These are phyloP conservation scores for California macrophylla DNA, from an alignment of 441 rosid genomes.

Conservation along the genomic window DNA sequence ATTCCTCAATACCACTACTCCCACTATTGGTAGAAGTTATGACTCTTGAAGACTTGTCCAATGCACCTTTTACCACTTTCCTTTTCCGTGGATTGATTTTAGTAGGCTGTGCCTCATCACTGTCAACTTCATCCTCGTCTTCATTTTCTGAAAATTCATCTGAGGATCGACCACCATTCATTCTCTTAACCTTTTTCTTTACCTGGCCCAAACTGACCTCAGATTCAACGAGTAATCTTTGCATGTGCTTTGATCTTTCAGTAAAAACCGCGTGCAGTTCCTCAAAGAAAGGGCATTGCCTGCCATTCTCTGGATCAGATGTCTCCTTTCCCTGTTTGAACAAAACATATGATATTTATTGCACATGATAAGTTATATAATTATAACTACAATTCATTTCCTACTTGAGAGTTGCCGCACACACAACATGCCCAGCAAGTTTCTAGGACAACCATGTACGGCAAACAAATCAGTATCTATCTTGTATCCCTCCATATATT, in stretches of 20 bases:
- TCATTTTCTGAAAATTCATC: conserved; percentile 37
- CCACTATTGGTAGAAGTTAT: conserved; percentile 1
- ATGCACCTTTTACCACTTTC: conserved; percentile 24
- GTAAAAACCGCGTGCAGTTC: conserved; percentile 40
- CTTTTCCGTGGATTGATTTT: conserved; percentile 31
- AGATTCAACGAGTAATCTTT: conserved; percentile 29
- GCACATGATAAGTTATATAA: not conserved
- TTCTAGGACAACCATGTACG: not conserved
- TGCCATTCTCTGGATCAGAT: conserved; percentile 37
- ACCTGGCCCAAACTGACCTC: conserved; percentile 29
- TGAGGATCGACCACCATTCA: conserved; percentile 21
- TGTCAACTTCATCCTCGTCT: conserved; percentile 30
- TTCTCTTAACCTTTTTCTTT: conserved; percentile 31
- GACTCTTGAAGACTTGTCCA: conserved; percentile 20
- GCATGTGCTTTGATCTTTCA: conserved; percentile 39
- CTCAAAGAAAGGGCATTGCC: conserved; percentile 46
- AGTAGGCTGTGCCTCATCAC: conserved; percentile 28
- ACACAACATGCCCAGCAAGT: not conserved
- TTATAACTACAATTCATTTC: not conserved
- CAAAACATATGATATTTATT: not conserved
- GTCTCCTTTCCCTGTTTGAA: conserved; percentile 46
- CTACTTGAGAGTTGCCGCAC: not conserved
- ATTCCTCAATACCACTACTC: conserved; percentile 21
- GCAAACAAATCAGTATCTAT: not conserved
- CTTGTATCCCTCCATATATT: not conserved